A percentile compares a stretch with the other conserved stretches of the same genome.
phyloP scores from a whole-genome alignment of 75 land plant species.

The Azolla pinnata region DNA sequence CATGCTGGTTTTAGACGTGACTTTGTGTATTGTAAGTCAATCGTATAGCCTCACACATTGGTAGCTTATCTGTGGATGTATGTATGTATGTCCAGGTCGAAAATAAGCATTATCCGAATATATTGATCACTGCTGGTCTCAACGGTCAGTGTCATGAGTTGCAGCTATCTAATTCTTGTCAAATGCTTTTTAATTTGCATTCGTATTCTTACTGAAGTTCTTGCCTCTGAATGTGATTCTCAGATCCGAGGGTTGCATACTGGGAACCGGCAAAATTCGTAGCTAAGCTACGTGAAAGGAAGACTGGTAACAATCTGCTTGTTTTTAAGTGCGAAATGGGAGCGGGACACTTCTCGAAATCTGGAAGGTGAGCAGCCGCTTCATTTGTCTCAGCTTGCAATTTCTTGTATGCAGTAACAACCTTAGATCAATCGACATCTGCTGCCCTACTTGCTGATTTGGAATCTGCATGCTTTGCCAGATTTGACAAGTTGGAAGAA shows the following conservation, averaged over 20 bases:
- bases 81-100: constrained; percentile 38
- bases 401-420: too few relatives aligned
- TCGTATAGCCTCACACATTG: too few relatives aligned
- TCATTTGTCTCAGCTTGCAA: too few relatives aligned
- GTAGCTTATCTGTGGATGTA: too few relatives aligned
- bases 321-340: constrained; percentile 88
- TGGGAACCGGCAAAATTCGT: constrained; percentile 95
- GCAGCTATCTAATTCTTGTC: background rate
- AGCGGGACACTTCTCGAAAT: constrained; percentile 96
- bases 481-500: constrained; percentile 89
- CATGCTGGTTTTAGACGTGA: too few relatives aligned
- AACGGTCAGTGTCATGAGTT: constrained; percentile 44
- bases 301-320: constrained; percentile 70
- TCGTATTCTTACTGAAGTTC: background rate
- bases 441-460: too few relatives aligned
- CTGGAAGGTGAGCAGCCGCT: constrained; percentile 95
- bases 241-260: constrained; percentile 94
- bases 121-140: constrained; percentile 85
- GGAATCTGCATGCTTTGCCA: constrained; percentile 17
- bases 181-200: too few relatives aligned
- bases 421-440: too few relatives aligned
- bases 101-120: constrained; percentile 63
- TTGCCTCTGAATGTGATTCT: background rate
- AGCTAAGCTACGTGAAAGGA: constrained; percentile 78
- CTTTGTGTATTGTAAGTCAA: too few relatives aligned